A percentile compares a stretch with the other conserved stretches of the same genome.
phyloP scores from a whole-genome alignment of 192 early-diverging fungal genomes.

The Phycomyces blakesleeanus region DNA sequence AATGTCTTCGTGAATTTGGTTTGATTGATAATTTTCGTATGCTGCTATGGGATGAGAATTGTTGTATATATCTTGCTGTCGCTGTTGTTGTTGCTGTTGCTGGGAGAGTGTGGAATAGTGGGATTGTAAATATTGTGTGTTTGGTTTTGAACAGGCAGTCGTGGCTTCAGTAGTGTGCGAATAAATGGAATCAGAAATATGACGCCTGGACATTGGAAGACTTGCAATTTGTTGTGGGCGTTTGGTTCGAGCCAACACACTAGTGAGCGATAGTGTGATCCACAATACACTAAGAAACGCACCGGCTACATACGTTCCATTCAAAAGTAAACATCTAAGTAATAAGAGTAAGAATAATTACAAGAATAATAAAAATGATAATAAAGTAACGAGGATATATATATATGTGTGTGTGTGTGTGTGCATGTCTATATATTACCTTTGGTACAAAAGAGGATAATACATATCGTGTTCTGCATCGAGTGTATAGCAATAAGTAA shows the following conservation, averaged over 20 bases:
- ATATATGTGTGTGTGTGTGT: no score
- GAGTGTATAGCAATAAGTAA: conserved; percentile 4
- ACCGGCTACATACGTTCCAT: background rate
- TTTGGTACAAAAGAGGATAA: conserved; percentile 9
- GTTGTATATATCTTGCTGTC: no score
- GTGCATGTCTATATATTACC: background rate
- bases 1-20: background rate
- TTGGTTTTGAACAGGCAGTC: no score
- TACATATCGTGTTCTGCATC: background rate
- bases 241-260: background rate
- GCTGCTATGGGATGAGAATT: no score
- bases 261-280: background rate
- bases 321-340: conserved; percentile 2
- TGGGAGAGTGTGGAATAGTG: no score
- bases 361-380: background rate
- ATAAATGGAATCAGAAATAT: background rate
- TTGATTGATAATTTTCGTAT: background rate
- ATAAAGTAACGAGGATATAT: background rate
- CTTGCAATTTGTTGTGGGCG: background rate
- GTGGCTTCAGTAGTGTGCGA: background rate
- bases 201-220: background rate
- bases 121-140: no score
- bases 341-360: background rate
- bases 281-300: background rate
- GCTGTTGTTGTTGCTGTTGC: no score